Conservation (phyloP, 805 yeast genomes). For the Hagleromyces aurorensis region DNA sequence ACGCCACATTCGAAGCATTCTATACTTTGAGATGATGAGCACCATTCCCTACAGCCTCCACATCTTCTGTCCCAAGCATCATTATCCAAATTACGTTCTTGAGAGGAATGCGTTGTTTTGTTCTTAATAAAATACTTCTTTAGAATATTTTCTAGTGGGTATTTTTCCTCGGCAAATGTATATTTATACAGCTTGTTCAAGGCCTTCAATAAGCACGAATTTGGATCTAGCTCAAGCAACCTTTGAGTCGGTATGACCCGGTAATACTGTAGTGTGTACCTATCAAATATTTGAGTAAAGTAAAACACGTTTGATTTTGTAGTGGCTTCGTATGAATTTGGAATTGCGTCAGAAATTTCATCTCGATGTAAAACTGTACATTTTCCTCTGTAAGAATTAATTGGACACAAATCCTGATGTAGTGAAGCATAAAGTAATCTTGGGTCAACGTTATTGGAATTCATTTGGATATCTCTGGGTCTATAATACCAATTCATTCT, state of each 20-base stretch:
- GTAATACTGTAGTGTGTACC: constrained; percentile 76
- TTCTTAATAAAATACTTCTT: constrained; percentile 17
- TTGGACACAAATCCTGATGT: constrained; percentile 79
- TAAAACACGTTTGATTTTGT: constrained; percentile 64
- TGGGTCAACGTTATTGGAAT: constrained; percentile 46
- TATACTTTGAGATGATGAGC: constrained; percentile 62
- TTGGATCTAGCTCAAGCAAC: constrained; percentile 42
- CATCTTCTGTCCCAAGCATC: constrained; percentile 38
- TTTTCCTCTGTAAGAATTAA: constrained; percentile 65
- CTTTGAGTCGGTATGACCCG: constrained; percentile 62
- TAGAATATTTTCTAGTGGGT: constrained; percentile 22
- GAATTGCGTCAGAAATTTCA: constrained; percentile 45
- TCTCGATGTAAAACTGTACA: constrained; percentile 62
- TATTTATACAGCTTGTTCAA: constrained; percentile 61
- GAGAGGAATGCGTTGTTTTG: constrained; percentile 1
- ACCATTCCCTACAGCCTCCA: constrained; percentile 78
- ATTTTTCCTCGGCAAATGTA: constrained; percentile 57
- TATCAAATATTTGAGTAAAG: constrained; percentile 77
- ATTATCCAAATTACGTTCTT: constrained; percentile 1
- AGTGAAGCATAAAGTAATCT: constrained; percentile 74
- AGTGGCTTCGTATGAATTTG: constrained; percentile 42
- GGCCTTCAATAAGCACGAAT: constrained; percentile 49
- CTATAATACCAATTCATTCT: constrained; percentile 89
- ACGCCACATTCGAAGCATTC: constrained; percentile 71
- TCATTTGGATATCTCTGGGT: constrained; percentile 72